A percentile compares a stretch with the other conserved stretches of the same genome.
Conservation (phyloP, 352 stramenopile genomes). For the Thalassiosira delicatula region DNA sequence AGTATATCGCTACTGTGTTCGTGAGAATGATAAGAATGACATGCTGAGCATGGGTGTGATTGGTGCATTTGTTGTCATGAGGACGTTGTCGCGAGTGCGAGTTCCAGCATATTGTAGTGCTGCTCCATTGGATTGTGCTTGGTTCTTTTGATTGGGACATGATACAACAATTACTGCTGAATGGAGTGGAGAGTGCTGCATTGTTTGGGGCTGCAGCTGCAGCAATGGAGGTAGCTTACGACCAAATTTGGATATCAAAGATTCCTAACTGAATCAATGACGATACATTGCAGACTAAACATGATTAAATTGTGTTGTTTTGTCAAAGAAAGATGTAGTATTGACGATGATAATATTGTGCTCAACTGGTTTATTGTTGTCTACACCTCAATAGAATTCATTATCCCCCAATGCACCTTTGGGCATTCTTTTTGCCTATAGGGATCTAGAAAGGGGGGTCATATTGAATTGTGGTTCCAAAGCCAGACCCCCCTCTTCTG, state of each 20-base stretch:
- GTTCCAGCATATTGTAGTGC: conserved; percentile 68
- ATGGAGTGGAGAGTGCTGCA: conserved; percentile 68
- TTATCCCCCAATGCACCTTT: too few relatives aligned
- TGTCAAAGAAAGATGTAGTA: too few relatives aligned
- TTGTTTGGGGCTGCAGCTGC: conserved; percentile 72
- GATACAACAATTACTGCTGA: conserved; percentile 65
- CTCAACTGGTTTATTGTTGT: too few relatives aligned
- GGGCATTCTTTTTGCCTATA: too few relatives aligned
- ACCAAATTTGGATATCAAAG: conserved; percentile 63
- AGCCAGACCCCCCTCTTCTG: too few relatives aligned
- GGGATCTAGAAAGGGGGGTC: too few relatives aligned
- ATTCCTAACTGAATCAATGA: conserved; percentile 64
- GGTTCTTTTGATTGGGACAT: conserved; percentile 81
- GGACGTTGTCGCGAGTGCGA: conserved; percentile 66
- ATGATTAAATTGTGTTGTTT: too few relatives aligned
- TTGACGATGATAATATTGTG: too few relatives aligned
- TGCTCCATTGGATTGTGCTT: conserved; percentile 74
- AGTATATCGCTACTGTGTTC: conserved; percentile 78
- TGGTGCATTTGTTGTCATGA: conserved; percentile 74
- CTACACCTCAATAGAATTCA: too few relatives aligned
- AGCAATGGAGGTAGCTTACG: conserved; percentile 73
- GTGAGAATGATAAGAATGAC: conserved; percentile 70
- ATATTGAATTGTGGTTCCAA: too few relatives aligned
- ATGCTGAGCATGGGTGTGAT: conserved; percentile 77
- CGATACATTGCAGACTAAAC: too few relatives aligned